phyloP scores from a whole-genome alignment of 2,329 filamentous ascomycete genomes.

The Calonectria pseudoreteaudii region DNA sequence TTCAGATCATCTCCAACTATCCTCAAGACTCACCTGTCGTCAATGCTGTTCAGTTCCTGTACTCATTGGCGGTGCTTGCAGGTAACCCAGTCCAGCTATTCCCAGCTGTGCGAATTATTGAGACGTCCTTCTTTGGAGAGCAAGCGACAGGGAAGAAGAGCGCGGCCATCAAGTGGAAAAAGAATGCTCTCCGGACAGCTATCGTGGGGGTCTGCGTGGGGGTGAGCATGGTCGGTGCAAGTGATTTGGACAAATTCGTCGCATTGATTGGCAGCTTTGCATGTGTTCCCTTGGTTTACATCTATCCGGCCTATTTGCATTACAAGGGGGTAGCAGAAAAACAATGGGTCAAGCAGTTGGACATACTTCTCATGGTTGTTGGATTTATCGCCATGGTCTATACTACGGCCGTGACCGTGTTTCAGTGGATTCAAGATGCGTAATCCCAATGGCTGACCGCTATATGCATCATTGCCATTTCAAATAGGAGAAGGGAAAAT shows the following conservation, averaged over 20 bases:
- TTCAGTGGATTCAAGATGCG: slow-evolving; percentile 48
- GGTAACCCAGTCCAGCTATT: slow-evolving; percentile 82
- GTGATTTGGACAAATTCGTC: slow-evolving; percentile 80
- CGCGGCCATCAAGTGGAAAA: slow-evolving; percentile 78
- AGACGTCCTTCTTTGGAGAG: slow-evolving; percentile 74
- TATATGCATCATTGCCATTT: background rate
- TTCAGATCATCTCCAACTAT: slow-evolving; percentile 82
- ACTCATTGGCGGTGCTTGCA: slow-evolving; percentile 78
- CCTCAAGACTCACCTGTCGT: slow-evolving; percentile 78
- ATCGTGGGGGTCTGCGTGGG: slow-evolving; percentile 70
- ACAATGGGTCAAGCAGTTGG: slow-evolving; percentile 66
- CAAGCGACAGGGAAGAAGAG: slow-evolving; percentile 74
- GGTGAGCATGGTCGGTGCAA: slow-evolving; percentile 73
- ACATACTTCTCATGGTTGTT: slow-evolving; percentile 71
- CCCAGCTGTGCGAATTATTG: slow-evolving; percentile 78
- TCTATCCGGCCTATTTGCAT: slow-evolving; percentile 79
- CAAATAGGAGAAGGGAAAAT: slow-evolving; percentile 15
- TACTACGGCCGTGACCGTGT: slow-evolving; percentile 72
- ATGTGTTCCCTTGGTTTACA: slow-evolving; percentile 81
- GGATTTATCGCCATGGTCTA: slow-evolving; percentile 78
- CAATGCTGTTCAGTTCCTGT: slow-evolving; percentile 81
- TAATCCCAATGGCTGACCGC: slow-evolving; percentile 14
- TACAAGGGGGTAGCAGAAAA: slow-evolving; percentile 73
- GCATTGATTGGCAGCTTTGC: slow-evolving; percentile 79
- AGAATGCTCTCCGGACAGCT: slow-evolving; percentile 73